These are phyloP conservation scores for Debaryomyces subglobosus DNA, from an alignment of 1,139 yeast species.

Conservation along the genomic window DNA sequence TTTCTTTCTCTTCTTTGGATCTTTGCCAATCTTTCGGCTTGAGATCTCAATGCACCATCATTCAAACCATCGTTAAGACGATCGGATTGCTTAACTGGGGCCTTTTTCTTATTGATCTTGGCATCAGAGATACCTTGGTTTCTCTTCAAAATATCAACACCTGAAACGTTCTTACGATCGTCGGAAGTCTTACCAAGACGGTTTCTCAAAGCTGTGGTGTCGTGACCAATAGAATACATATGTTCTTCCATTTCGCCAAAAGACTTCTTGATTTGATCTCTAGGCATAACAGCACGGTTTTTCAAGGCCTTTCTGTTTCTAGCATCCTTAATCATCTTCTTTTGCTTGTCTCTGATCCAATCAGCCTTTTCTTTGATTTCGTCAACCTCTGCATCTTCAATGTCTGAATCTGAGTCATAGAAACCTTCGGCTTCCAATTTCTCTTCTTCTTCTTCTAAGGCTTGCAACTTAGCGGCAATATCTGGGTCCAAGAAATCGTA, in stretches of 20 bases:
- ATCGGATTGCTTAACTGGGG: slow-evolving; percentile 66
- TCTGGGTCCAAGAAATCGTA: slow-evolving; percentile 97
- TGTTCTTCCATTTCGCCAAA: slow-evolving; percentile 83
- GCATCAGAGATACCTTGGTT: slow-evolving; percentile 50
- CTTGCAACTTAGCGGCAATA: slow-evolving; percentile 88
- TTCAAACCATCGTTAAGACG: slow-evolving; percentile 85
- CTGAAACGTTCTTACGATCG: slow-evolving; percentile 52
- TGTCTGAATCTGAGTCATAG: slow-evolving; percentile 86
- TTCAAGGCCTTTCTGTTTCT: slow-evolving; percentile 85
- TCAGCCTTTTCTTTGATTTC: slow-evolving; percentile 85
- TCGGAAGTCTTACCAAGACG: slow-evolving; percentile 46
- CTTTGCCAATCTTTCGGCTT: slow-evolving; percentile 87
- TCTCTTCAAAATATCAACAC: slow-evolving; percentile 73
- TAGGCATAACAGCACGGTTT: slow-evolving; percentile 90
- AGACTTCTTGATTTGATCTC: slow-evolving; percentile 81
- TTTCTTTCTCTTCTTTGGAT: slow-evolving; percentile 93
- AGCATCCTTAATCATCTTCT: slow-evolving; percentile 87
- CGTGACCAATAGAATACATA: slow-evolving; percentile 88
- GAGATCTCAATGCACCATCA: slow-evolving; percentile 79
- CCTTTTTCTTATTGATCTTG: slow-evolving; percentile 48
- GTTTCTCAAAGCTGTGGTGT: slow-evolving; percentile 63
- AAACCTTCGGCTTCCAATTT: slow-evolving; percentile 91
- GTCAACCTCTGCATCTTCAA: slow-evolving; percentile 61
- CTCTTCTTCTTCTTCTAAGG: slow-evolving; percentile 96
- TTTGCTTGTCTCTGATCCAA: slow-evolving; percentile 96